Base-by-base conservation (phyloP, 768 basidiomycete genomes). In the Collybia nuda region DNA sequence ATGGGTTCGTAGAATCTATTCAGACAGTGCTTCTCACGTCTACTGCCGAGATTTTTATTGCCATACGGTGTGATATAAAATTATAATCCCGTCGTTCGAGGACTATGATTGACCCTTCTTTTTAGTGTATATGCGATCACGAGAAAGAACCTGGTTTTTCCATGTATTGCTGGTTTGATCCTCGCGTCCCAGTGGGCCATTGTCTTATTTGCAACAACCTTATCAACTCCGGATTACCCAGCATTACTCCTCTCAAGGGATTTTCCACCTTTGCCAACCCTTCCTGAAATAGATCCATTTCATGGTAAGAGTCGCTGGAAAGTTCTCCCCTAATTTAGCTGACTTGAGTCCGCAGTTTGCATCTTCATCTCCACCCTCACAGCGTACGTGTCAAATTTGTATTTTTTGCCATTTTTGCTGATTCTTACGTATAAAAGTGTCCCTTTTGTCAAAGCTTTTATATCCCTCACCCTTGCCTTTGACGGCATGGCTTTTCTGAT, bases 401-500 rank as follows among this genome's bases (percentile, higher is more conserved):
- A 4, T 26, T 26, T 26, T 3, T 26, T 7, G 24, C 7, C 24
- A 26, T 26, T 26, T 26, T 7, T 26, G 24, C 7, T 26, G 7
- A 26, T 7, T 26, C 24, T 7, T 26, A 7, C 7, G 7, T 26
- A 26, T 26, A 4, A 26, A n/a, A 26, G 24, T 26, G 24, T 26
- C 7, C 49, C 52, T 7, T 48, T 18, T 28, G 52, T 39, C 3
- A 48, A 56, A 22, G 49, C 57, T 2, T 55, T 24, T 21, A 50
- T 61, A 8, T 61, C 44, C 19, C 51, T 61, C 1, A 52, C 44
- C 17, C 55, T 61, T n/a, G 57, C 57, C 2, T 61, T 58, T 29
- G 59, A 61, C 47, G 52, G 52, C 11, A 29, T 61, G 0, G 57
- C 57, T 0, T 56, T 61, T 18, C 29, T 55, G 6, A 44, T 26